Percentiles rank a stretch among this genome's conserved stretches.
Conservation (phyloP, 2,329 filamentous ascomycete species). For the Bisporella sp. region DNA sequence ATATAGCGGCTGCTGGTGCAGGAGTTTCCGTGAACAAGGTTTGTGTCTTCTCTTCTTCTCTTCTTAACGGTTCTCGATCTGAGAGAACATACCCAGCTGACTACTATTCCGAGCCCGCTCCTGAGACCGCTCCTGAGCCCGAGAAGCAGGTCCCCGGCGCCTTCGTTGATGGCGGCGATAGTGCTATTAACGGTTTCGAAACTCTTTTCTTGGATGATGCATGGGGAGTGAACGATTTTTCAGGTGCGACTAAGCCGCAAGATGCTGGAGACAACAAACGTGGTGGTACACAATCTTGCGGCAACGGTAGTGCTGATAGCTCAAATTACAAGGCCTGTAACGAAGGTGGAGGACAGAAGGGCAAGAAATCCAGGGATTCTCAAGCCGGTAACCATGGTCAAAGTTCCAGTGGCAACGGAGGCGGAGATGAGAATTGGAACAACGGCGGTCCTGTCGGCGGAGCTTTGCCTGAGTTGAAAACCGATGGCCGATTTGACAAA, state of each 20-base stretch:
- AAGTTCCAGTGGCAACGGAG: not conserved
- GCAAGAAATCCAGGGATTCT: no score
- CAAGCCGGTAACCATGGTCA: not conserved
- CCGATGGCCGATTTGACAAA: conserved; percentile 19
- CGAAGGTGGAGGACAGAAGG: not conserved
- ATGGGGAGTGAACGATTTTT: no score
- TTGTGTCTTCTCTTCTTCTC: not conserved
- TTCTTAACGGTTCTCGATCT: not conserved
- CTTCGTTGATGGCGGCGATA: not conserved
- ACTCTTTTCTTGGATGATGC: not conserved
- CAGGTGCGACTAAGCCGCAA: not conserved
- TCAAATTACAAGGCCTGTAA: not conserved
- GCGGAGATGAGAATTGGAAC: not conserved
- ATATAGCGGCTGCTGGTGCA: not conserved
- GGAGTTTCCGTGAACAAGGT: not conserved
- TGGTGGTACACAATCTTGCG: not conserved
- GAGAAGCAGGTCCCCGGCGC: not conserved
- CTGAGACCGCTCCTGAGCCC: not conserved
- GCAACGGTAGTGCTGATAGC: no score
- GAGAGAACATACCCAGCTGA: not conserved
- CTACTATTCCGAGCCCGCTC: not conserved
- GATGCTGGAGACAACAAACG: not conserved
- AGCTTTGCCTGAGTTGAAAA: conserved; percentile 5
- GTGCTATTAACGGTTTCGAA: not conserved
- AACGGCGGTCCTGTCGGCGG: not conserved